Evolutionary conservation across 2,329 filamentous ascomycete genomes (phyloP).

Genomic region (Pseudogymnoascus sp.): DNA sequence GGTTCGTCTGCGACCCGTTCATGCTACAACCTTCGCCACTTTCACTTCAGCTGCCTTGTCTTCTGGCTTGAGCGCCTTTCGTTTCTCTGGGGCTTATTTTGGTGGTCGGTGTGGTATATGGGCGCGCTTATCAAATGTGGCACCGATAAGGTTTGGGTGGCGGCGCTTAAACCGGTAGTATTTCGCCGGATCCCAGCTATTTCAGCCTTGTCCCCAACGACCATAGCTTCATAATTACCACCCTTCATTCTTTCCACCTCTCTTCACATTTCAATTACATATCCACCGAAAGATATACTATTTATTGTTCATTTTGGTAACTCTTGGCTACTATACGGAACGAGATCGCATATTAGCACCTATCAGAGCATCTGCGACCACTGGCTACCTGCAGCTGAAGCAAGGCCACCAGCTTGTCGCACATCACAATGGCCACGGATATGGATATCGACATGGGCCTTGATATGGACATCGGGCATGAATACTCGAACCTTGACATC

Average conservation of each 20-base stretch:
- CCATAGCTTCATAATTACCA: not conserved
- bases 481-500: constrained; percentile 23
- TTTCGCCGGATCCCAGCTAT: not conserved
- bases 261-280: not conserved
- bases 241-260: not conserved
- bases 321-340: too few species aligned
- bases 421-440: constrained; percentile 28
- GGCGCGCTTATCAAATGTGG: constrained; percentile 11
- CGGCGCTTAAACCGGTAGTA: not conserved
- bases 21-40: constrained; percentile 31
- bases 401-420: not conserved
- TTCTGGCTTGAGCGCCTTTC: constrained; percentile 51
- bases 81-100: constrained; percentile 67
- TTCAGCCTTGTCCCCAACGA: constrained; percentile 5
- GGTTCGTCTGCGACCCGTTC: constrained; percentile 52
- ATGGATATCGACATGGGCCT: constrained; percentile 76
- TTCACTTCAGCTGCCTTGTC: constrained; percentile 48
- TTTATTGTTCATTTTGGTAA: not conserved
- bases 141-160: constrained; percentile 4
- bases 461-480: constrained; percentile 45
- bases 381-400: not conserved
- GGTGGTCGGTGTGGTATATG: constrained; percentile 36
- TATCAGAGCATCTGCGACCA: not conserved
- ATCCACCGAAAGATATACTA: not conserved
- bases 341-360: not conserved